phyloP scores from a whole-genome alignment of 2,329 filamentous ascomycete species.

The Fusarium coicis region DNA sequence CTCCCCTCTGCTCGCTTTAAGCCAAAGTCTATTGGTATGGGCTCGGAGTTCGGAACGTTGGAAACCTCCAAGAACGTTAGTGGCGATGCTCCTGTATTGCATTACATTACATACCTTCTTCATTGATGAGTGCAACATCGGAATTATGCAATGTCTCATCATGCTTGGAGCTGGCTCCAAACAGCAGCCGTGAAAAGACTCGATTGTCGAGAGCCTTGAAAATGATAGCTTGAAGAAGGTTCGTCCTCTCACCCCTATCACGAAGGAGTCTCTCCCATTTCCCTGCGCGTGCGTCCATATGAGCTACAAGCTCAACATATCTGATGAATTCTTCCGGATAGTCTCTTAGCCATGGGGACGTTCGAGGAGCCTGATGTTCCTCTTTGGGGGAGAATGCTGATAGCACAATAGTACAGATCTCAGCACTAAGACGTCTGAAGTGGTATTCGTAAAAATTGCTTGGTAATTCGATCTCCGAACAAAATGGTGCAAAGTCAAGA shows the following conservation, averaged over 20 bases:
- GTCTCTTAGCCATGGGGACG: constrained; percentile 41
- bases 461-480: constrained; percentile 29
- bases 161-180: constrained; percentile 46
- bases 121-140: constrained; percentile 39
- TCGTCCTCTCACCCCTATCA: constrained; percentile 34
- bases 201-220: constrained; percentile 43
- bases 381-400: constrained; percentile 31
- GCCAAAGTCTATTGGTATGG: constrained; percentile 40
- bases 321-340: constrained; percentile 40
- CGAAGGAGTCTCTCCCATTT: constrained; percentile 47
- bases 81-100: background rate
- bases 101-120: constrained; percentile 42
- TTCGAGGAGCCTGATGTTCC: background rate
- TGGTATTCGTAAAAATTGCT: constrained; percentile 39
- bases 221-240: constrained; percentile 46
- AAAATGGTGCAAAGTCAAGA: constrained; percentile 25
- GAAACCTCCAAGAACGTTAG: constrained; percentile 43
- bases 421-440: constrained; percentile 36
- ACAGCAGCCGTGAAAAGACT: constrained; percentile 46
- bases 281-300: constrained; percentile 37
- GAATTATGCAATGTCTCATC: constrained; percentile 31
- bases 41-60: constrained; percentile 42
- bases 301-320: constrained; percentile 44
- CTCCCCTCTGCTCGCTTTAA: constrained; percentile 25
- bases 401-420: constrained; percentile 39